phyloP scores from a whole-genome alignment of 768 basidiomycete genomes.

The Jaapia argillacea region DNA sequence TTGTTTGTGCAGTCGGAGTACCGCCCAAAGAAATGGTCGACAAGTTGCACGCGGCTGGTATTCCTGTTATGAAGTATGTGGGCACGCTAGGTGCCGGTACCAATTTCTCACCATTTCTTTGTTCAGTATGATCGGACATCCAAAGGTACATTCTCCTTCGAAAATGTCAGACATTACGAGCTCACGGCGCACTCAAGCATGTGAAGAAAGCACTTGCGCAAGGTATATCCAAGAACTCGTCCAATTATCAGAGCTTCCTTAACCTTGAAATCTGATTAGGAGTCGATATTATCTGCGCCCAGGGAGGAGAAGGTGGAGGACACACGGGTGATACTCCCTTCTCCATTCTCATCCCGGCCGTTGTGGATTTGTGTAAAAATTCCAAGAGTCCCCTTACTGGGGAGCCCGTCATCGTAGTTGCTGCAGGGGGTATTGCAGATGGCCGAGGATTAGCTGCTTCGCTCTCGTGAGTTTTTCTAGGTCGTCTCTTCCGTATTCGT shows the following conservation, averaged over 20 bases:
- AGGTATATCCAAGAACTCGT: slow-evolving; percentile 25
- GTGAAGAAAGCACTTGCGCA: slow-evolving; percentile 67
- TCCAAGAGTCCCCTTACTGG: slow-evolving; percentile 70
- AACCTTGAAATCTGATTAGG: slow-evolving; percentile 29
- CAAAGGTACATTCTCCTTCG: slow-evolving; percentile 42
- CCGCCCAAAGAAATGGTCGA: slow-evolving; percentile 80
- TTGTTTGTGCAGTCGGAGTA: slow-evolving; percentile 79
- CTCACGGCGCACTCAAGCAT: slow-evolving; percentile 34
- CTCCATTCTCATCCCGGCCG: slow-evolving; percentile 73
- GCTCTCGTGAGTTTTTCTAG: slow-evolving; percentile 58
- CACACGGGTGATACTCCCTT: slow-evolving; percentile 81
- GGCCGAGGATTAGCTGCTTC: slow-evolving; percentile 73
- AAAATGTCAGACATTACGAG: too few relatives aligned
- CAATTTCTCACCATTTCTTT: not conserved
- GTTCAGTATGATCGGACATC: slow-evolving; percentile 72
- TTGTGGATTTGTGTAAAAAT: slow-evolving; percentile 68
- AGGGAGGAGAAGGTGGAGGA: slow-evolving; percentile 82
- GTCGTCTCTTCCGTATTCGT: too few relatives aligned
- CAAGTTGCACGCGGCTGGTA: slow-evolving; percentile 67
- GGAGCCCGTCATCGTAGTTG: slow-evolving; percentile 66
- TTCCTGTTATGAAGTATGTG: slow-evolving; percentile 81
- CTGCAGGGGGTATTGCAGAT: slow-evolving; percentile 79
- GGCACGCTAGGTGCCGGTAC: slow-evolving; percentile 1
- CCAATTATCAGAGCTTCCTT: not conserved
- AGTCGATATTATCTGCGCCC: slow-evolving; percentile 87